phyloP scores from a whole-genome alignment of 805 yeast species.

The Brettanomyces sp. region DNA sequence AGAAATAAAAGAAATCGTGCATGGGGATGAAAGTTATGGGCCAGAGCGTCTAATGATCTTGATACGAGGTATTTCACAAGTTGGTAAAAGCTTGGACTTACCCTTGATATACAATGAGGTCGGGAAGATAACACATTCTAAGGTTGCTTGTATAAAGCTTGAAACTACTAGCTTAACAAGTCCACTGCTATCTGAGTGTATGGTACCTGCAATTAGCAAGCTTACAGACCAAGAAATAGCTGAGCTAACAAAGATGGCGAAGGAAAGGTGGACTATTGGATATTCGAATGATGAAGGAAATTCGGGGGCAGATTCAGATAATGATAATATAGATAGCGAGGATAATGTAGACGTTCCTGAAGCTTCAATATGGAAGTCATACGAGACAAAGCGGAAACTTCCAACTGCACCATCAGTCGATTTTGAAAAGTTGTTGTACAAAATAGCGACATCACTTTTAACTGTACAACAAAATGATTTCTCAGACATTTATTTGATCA shows the following conservation, averaged over 20 bases:
- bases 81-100: slow-evolving; percentile 16
- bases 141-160: slow-evolving; percentile 3
- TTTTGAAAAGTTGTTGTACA: slow-evolving; percentile 13
- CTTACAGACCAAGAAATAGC: not conserved
- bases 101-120: slow-evolving; percentile 5
- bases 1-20: slow-evolving; percentile 10
- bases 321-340: not conserved
- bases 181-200: slow-evolving; percentile 3
- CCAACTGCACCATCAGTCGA: slow-evolving; percentile 19
- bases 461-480: slow-evolving; percentile 15
- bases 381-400: slow-evolving; percentile 2
- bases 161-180: slow-evolving; percentile 8
- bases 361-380: slow-evolving; percentile 12
- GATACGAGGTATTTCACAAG: slow-evolving; percentile 16
- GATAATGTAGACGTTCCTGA: slow-evolving; percentile 8
- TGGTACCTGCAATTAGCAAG: not conserved
- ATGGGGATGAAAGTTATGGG: not conserved
- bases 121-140: not conserved
- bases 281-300: not conserved
- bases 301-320: not conserved
- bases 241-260: not conserved
- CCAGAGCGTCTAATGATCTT: slow-evolving; percentile 1
- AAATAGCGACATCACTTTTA: slow-evolving; percentile 10
- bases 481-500: slow-evolving; percentile 19
- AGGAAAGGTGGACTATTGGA: too few relatives aligned